Conservation (phyloP, 306 rosid genomes). For the Morella rubra region DNA sequence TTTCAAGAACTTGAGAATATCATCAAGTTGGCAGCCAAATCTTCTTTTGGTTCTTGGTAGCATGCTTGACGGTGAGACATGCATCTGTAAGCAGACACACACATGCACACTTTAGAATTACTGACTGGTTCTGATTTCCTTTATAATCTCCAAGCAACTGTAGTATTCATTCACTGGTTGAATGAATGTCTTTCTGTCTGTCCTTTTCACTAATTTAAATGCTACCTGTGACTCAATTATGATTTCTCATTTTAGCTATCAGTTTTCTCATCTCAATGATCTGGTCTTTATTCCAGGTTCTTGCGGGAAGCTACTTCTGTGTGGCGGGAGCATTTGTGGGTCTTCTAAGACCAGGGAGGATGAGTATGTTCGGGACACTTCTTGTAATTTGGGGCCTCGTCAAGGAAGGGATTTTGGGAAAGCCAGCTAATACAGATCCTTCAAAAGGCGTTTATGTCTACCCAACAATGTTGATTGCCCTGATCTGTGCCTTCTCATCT, state of each 20-base stretch:
- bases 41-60: background rate
- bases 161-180: background rate
- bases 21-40: background rate
- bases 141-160: background rate
- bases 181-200: background rate
- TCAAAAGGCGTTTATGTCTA: conserved; percentile 71
- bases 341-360: conserved; percentile 88
- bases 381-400: conserved; percentile 89
- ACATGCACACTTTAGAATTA: background rate
- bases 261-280: background rate
- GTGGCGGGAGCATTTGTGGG: conserved; percentile 97
- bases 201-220: conserved; percentile 9
- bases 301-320: conserved; percentile 93
- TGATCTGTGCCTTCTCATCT: conserved; percentile 76
- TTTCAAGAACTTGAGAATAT: background rate
- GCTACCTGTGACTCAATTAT: conserved; percentile 4
- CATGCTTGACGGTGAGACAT: background rate
- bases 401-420: conserved; percentile 91
- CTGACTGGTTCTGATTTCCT: background rate
- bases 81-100: background rate
- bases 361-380: conserved; percentile 92
- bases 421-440: conserved; percentile 74
- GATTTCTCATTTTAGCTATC: background rate
- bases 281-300: conserved; percentile 55
- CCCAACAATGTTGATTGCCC: conserved; percentile 76